Evolutionary conservation across 306 rosid genomes (phyloP).

Genomic region (Canavalia ensiformis): DNA sequence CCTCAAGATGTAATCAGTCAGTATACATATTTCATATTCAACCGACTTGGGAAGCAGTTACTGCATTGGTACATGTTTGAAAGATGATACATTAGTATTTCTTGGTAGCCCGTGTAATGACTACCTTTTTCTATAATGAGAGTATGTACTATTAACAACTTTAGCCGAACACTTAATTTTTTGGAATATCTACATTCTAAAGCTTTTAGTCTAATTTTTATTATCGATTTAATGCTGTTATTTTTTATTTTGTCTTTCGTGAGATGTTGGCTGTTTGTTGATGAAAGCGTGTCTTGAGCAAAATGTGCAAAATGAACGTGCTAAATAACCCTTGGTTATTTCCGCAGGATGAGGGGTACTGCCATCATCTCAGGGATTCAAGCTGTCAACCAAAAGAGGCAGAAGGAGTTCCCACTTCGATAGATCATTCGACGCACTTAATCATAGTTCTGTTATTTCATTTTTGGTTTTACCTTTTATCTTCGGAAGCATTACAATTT

Average conservation of each 20-base stretch:
- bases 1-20: not conserved
- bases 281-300: not conserved
- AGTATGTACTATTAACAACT: not conserved
- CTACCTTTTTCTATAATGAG: slow-evolving; percentile 1
- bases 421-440: slow-evolving; percentile 28
- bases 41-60: not conserved
- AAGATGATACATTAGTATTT: not conserved
- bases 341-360: slow-evolving; percentile 52
- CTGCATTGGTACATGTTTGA: not conserved
- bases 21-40: not conserved
- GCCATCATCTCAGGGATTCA: slow-evolving; percentile 35
- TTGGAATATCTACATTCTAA: slow-evolving; percentile 20
- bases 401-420: slow-evolving; percentile 24
- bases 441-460: slow-evolving; percentile 36
- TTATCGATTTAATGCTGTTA: not conserved
- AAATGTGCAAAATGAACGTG: slow-evolving; percentile 30
- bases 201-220: not conserved
- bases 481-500: slow-evolving; percentile 9
- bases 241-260: slow-evolving; percentile 21
- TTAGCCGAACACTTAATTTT: not conserved
- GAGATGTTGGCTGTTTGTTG: slow-evolving; percentile 15
- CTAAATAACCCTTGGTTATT: slow-evolving; percentile 24
- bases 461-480: slow-evolving; percentile 13
- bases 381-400: slow-evolving; percentile 37
- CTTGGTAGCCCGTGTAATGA: not conserved